Evolutionary conservation across 2,329 filamentous ascomycete genomes (phyloP), one percentile per base, ranked within the genome.

Genomic region (Botrytis elliptica): DNA sequence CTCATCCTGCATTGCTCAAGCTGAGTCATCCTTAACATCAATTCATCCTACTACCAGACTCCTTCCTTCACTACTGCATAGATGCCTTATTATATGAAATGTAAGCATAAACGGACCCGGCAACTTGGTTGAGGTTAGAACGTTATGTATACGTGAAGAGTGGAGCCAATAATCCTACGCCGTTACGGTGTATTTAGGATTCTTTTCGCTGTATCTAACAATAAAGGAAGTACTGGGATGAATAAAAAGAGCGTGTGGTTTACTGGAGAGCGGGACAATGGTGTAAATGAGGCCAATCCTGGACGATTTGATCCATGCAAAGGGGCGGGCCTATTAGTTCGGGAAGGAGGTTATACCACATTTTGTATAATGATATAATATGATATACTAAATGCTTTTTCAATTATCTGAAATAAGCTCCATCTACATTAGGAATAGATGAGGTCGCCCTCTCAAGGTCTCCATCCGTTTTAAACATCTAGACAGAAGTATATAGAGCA

Each of bases 111-210:
- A 62, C n/a, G 8, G 49, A 44, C 70, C 70, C 49, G 62, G 22
- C 46, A 59, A 42, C 40, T 66, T 72, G 70, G 70, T 72, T 67
- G 20, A 66, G 44, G 63, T n/a, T 65, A 62, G 18, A 57, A 42
- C 49, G 36, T 33, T 55, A 38, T 60, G 10, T 59, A 40, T 42
- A 57, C 38, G 25, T 65, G 62, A 52, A 16, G 33, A 38, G 46
- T 72, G 62, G 62, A 44, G 29, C 70, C 38, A 36, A 52, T 38
- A 67, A 67, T 44, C 38, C 49, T 69, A 52, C 46, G n/a, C 60
- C 59, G 44, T 71, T 66, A 40, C 18, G n/a, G 25, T 33, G 33
- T 40, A 10, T 68, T 52, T 42, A 40, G 20, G 49, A 69, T 25
- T 33, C 16, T 10, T 8, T 6, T 69, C 29, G 33, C n/a, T 33